Evolutionary conservation across 495 filamentous ascomycete species (phyloP).

Genomic region (Penicillium atrosanguineum): DNA sequence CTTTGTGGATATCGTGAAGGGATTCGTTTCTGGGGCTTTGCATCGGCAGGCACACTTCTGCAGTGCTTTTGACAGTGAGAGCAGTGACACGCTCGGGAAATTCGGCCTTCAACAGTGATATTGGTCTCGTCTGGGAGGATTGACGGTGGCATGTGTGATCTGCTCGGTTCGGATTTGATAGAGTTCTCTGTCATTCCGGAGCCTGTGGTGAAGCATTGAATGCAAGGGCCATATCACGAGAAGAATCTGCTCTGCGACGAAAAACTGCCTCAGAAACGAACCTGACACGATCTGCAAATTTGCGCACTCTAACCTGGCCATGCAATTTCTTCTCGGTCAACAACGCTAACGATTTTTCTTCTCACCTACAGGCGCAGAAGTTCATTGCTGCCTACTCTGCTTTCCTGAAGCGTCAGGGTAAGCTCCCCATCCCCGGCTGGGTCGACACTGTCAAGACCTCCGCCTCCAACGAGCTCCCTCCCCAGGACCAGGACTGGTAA

Average conservation of each 20-base stretch:
- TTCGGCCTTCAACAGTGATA: not conserved
- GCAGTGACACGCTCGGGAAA: not conserved
- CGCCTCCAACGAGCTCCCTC: constrained; percentile 91
- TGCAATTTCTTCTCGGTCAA: constrained; percentile 4
- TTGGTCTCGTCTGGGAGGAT: not conserved
- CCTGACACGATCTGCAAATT: constrained; percentile 18
- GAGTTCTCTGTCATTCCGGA: not conserved
- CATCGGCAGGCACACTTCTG: not conserved
- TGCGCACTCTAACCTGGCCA: constrained; percentile 13
- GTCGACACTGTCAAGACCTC: constrained; percentile 99
- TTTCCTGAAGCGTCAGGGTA: constrained; percentile 98
- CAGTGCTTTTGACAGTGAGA: not conserved
- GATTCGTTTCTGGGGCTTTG: constrained; percentile 24
- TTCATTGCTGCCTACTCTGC: constrained; percentile 92
- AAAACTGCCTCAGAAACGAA: constrained; percentile 22
- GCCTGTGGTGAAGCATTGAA: not conserved
- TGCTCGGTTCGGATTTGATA: not conserved
- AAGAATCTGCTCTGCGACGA: constrained; percentile 5
- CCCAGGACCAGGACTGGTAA: constrained; percentile 92
- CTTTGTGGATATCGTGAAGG: constrained; percentile 11
- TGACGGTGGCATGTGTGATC: not conserved
- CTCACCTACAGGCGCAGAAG: constrained; percentile 70
- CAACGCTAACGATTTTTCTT: constrained; percentile 27
- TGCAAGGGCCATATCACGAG: not conserved
- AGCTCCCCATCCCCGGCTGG: constrained; percentile 97